Evolutionary conservation across 2,329 filamentous ascomycete species (phyloP).

Genomic region (Pleomassaria siparia): DNA sequence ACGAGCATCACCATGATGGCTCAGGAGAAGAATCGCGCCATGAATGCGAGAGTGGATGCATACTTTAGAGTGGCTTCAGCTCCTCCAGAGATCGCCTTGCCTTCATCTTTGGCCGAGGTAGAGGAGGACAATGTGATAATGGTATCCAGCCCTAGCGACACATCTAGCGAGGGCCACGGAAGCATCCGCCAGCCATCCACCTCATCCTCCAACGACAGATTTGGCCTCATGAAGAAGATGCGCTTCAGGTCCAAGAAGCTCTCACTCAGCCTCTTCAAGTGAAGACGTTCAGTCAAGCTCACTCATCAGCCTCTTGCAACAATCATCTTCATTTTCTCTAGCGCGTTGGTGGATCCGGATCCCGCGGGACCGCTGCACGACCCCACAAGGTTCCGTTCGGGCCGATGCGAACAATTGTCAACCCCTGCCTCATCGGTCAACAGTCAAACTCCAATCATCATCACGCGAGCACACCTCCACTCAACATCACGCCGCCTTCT

Average conservation of each 20-base stretch:
- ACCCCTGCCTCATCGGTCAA: not conserved
- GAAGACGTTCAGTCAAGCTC: conserved; percentile 7
- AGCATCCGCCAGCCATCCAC: conserved; percentile 34
- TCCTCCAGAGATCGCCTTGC: conserved; percentile 27
- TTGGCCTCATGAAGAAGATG: conserved; percentile 38
- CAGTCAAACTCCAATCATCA: too few relatives aligned
- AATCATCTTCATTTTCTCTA: not conserved
- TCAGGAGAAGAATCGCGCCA: conserved; percentile 43
- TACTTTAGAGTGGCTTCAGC: conserved; percentile 42
- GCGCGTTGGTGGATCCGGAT: not conserved
- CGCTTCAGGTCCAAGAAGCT: conserved; percentile 40
- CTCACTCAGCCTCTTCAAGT: conserved; percentile 41
- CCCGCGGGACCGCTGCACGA: not conserved
- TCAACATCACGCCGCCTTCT: not conserved
- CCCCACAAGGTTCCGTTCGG: not conserved
- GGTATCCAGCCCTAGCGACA: conserved; percentile 36
- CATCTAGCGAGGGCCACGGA: conserved; percentile 34
- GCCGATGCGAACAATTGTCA: not conserved
- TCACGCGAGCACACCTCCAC: too few relatives aligned
- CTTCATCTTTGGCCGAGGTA: conserved; percentile 30
- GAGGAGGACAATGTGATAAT: conserved; percentile 26
- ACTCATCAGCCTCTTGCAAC: not conserved
- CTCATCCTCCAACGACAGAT: conserved; percentile 29
- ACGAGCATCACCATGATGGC: conserved; percentile 41
- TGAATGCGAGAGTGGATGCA: conserved; percentile 43